Conservation (phyloP, 2,329 filamentous ascomycete species). For the Xylaria digitata region DNA sequence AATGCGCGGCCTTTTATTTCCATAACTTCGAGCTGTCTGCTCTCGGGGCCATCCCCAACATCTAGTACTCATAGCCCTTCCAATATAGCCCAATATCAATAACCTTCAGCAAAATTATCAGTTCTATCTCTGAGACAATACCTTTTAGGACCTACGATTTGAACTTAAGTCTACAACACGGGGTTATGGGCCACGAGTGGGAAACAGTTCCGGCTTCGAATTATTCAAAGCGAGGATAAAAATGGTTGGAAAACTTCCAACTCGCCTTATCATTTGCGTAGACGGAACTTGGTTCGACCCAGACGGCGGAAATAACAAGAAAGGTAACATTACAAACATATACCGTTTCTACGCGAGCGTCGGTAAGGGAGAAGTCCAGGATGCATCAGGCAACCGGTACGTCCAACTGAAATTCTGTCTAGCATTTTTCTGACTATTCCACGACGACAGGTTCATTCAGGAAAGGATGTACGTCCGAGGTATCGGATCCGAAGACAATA, state of each 20-base stretch:
- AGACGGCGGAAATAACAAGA: constrained; percentile 13
- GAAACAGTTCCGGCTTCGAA: too few species aligned
- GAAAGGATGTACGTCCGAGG: constrained; percentile 5
- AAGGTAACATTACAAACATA: constrained; percentile 10
- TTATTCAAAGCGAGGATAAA: too few species aligned
- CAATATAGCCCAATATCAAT: too few species aligned
- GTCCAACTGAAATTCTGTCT: background rate
- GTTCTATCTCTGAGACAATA: too few species aligned
- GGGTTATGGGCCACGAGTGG: too few species aligned
- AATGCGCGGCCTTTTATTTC: too few species aligned
- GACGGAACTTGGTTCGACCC: constrained; percentile 16
- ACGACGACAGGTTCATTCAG: background rate
- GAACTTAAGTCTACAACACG: too few species aligned
- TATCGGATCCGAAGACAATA: constrained; percentile 10
- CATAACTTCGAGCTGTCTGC: too few species aligned
- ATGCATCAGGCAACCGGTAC: constrained; percentile 5
- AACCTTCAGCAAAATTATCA: too few species aligned
- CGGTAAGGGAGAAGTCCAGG: background rate
- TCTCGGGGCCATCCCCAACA: too few species aligned
- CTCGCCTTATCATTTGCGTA: constrained; percentile 1
- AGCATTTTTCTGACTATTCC: background rate
- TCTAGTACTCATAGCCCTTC: too few species aligned
- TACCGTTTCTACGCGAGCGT: constrained; percentile 13
- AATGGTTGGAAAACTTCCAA: background rate
- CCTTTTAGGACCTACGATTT: too few species aligned